Evolutionary conservation across 331 rosid genomes (phyloP).

Genomic region (Erythrophleum ivorense): DNA sequence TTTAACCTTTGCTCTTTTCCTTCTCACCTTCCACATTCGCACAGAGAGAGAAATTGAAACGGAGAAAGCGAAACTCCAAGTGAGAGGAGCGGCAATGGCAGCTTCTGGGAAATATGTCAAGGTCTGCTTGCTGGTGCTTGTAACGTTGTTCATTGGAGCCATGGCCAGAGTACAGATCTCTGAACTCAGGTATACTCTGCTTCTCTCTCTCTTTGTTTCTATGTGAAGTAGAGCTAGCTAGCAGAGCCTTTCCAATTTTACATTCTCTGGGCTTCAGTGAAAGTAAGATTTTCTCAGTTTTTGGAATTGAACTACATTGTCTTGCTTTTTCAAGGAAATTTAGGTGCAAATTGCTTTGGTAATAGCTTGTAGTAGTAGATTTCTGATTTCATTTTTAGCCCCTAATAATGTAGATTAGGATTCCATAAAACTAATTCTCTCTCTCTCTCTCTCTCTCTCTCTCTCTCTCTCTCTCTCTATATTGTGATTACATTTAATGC

Average conservation of each 20-base stretch:
- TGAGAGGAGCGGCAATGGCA: slow-evolving; percentile 56
- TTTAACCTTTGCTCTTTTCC: slow-evolving; percentile 1
- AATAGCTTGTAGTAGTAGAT: not conserved
- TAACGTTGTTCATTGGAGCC: slow-evolving; percentile 56
- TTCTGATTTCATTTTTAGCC: slow-evolving; percentile 7
- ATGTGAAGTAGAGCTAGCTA: not conserved
- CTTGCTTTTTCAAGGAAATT: slow-evolving; percentile 5
- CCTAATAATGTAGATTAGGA: slow-evolving; percentile 16
- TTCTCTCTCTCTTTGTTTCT: slow-evolving; percentile 10
- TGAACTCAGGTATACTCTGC: slow-evolving; percentile 42
- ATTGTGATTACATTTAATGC: not conserved
- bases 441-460: no score
- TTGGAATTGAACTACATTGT: slow-evolving; percentile 40
- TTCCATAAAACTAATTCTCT: not conserved
- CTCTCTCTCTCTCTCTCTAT: not conserved
- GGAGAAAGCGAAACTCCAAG: not conserved
- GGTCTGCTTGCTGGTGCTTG: slow-evolving; percentile 47
- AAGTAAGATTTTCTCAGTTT: not conserved
- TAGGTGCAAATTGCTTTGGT: not conserved
- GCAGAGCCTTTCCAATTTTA: not conserved
- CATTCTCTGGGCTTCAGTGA: not conserved
- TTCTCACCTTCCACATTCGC: slow-evolving; percentile 37
- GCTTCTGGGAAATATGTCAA: slow-evolving; percentile 45
- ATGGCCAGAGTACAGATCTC: slow-evolving; percentile 58
- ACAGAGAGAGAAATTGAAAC: not conserved